Base-by-base conservation (phyloP, 2,329 filamentous ascomycete species). In the Salinomyces thailandicus region DNA sequence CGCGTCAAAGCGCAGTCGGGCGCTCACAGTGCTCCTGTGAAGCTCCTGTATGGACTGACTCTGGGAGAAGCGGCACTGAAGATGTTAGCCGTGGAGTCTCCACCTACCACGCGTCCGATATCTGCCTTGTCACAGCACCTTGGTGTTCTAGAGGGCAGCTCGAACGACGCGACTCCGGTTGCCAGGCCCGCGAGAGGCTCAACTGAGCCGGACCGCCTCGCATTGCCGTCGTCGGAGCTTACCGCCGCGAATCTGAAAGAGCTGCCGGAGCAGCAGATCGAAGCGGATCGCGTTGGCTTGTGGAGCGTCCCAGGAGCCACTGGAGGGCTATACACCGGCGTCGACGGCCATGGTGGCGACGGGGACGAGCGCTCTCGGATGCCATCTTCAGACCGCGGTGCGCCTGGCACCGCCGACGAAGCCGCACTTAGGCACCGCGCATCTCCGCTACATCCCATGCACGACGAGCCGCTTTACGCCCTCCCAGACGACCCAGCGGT, bases 131-230 rank as follows among this genome's bases (percentile, higher is more conserved):
- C 44, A 3, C 48, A 53, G 18, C 47, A 49, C 24, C 44, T 50
- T 2, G 40, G 43, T 3, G 19, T 46, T 16, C 38, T 46, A 4
- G 69, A 71, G 38, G 68, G 61, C 44, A 63, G 62, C 11, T 73
- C 70, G 0, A 70, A 69, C 43, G 64, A 69, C 54, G 64, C 68
- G n/a, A 73, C 70, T 12, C 70, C 70, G 16, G 57, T 71, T 26
- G 69, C 63, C 9, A 58, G 60, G 39, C 68, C 69, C 22, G 44
- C 64, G 7, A 35, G 9, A n/a, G 9, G n/a, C 22, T 26, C 22
- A 42, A 58, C 61, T n/a, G 54, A 62, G 12, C 46, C n/a, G 22
- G 22, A 26, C 2, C 22, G 22, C 9, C 9, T 26, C 9, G 9
- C 22, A n/a, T n/a, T 26, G n/a, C 22, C 22, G 9, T 2, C 22